Percentiles rank a stretch among this genome's conserved stretches.
phyloP scores from a whole-genome alignment of 2,329 filamentous ascomycete species.

The Laburnicola sp. region DNA sequence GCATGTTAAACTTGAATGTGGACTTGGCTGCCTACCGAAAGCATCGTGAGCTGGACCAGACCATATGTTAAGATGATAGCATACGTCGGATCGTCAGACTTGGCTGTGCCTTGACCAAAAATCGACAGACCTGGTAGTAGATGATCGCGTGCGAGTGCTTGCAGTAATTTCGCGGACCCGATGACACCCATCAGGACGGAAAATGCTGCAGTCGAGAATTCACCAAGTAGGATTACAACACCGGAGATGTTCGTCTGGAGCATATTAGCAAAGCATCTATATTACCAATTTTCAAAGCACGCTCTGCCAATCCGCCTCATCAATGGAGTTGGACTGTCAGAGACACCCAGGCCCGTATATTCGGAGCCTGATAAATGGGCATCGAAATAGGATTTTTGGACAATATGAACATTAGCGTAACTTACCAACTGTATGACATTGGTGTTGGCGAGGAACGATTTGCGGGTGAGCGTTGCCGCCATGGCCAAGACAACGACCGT shows the following conservation, averaged over 20 bases:
- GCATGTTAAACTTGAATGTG: too few species aligned
- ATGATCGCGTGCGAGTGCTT: slow-evolving; percentile 78
- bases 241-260: slow-evolving; percentile 71
- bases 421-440: slow-evolving; percentile 75
- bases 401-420: slow-evolving; percentile 4
- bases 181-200: slow-evolving; percentile 87
- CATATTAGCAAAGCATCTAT: neutral
- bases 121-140: slow-evolving; percentile 74
- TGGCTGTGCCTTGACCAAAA: slow-evolving; percentile 73
- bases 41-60: slow-evolving; percentile 76
- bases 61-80: slow-evolving; percentile 76
- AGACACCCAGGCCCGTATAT: too few species aligned
- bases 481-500: slow-evolving; percentile 75
- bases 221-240: slow-evolving; percentile 73
- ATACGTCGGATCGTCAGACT: slow-evolving; percentile 72
- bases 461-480: slow-evolving; percentile 73
- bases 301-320: too few species aligned
- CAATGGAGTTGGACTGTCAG: too few species aligned
- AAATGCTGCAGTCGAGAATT: slow-evolving; percentile 81
- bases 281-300: neutral
- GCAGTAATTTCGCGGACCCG: slow-evolving; percentile 79
- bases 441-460: slow-evolving; percentile 71
- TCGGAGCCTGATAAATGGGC: too few species aligned
- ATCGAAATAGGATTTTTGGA: neutral
- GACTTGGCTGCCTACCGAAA: slow-evolving; percentile 59